A percentile compares a stretch with the other conserved stretches of the same genome.
These are phyloP conservation scores for Ilex paraguariensis DNA, from an alignment of 305 asterid species.

Conservation along the genomic window DNA sequence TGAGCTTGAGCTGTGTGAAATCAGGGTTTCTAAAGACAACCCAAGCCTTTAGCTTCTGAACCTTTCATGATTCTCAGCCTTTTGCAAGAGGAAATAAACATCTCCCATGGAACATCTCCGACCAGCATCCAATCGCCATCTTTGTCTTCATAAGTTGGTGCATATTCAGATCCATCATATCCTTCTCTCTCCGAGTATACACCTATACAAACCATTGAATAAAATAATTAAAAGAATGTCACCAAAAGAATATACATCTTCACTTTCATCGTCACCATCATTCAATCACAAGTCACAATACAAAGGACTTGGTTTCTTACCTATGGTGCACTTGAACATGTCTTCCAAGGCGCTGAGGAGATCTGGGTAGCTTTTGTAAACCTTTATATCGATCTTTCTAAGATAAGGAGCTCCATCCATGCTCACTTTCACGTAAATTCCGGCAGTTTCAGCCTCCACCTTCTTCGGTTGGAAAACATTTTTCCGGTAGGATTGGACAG, in stretches of 20 bases:
- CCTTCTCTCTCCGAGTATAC: conserved; percentile 76
- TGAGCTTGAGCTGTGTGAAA: too few species aligned
- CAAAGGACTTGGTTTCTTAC: neutral
- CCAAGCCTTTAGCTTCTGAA: conserved; percentile 77
- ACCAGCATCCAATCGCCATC: conserved; percentile 99
- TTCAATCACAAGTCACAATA: too few species aligned
- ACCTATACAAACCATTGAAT: conserved; percentile 15
- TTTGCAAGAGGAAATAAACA: conserved; percentile 71
- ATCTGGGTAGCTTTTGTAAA: conserved; percentile 1
- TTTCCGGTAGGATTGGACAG: neutral
- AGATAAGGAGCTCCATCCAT: conserved; percentile 5
- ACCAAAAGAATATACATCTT: too few species aligned
- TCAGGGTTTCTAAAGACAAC: conserved; percentile 22
- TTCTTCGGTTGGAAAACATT: neutral
- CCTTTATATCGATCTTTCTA: conserved; percentile 1
- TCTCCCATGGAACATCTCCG: conserved; percentile 96
- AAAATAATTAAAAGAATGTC: too few species aligned
- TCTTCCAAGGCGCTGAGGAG: neutral
- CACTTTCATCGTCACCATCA: too few species aligned
- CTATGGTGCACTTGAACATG: conserved; percentile 4
- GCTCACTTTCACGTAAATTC: conserved; percentile 1
- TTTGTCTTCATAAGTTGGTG: conserved; percentile 84
- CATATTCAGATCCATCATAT: conserved; percentile 58
- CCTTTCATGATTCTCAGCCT: conserved; percentile 76
- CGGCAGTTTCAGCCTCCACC: neutral